A percentile compares a stretch with the other conserved stretches of the same genome.
Conservation (phyloP, 228 moss, liverwort and hornwort genomes). For the Sphagnum fallax region DNA sequence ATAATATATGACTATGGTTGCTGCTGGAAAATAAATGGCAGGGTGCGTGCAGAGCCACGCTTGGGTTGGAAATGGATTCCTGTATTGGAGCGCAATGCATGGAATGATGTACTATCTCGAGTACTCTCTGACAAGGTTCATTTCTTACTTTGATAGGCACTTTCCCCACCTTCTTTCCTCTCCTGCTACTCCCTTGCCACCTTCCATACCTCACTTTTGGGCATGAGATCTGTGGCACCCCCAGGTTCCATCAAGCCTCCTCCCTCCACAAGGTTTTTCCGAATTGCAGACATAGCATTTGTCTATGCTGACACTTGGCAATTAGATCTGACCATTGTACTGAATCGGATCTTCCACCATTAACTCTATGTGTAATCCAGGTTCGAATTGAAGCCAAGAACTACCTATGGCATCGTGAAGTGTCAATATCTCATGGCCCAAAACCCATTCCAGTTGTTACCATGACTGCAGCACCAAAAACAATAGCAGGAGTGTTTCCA, state of each 20-base stretch:
- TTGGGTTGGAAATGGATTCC: constrained; percentile 79
- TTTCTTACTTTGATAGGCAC: neutral
- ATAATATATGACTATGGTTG: too few species aligned
- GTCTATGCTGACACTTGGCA: neutral
- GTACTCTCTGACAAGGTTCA: constrained; percentile 58
- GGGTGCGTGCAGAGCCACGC: constrained; percentile 76
- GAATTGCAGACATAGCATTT: neutral
- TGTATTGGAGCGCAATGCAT: constrained; percentile 64
- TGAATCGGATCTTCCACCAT: too few species aligned
- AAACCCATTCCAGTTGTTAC: too few species aligned
- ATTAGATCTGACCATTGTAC: neutral
- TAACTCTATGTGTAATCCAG: neutral
- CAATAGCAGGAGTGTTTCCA: too few species aligned
- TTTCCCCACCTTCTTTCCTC: neutral
- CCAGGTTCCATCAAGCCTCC: neutral
- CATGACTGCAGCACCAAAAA: too few species aligned
- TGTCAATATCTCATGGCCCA: too few species aligned
- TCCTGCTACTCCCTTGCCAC: neutral
- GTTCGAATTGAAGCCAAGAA: constrained; percentile 29
- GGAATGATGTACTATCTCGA: constrained; percentile 80
- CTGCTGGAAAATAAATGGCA: constrained; percentile 7
- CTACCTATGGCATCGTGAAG: constrained; percentile 17
- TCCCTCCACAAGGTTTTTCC: neutral
- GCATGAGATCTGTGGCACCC: neutral
- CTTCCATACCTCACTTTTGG: neutral